Base-by-base conservation (phyloP, 352 stramenopile species). In the Phytophthora sansomeana region DNA sequence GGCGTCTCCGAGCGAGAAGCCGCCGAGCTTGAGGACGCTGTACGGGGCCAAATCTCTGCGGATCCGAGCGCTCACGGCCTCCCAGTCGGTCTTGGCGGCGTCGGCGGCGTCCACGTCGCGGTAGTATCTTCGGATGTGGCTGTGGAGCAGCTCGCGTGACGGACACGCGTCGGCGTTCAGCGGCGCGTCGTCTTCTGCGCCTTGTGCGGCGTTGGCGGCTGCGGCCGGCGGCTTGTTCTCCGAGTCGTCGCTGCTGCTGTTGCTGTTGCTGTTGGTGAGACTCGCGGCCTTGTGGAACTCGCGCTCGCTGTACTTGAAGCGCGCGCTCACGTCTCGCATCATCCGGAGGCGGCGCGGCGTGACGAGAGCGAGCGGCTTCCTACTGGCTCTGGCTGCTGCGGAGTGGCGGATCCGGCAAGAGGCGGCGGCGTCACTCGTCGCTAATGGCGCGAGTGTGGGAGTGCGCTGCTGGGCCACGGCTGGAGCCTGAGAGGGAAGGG, bases 301-400 rank as follows among this genome's bases (percentile, higher is more conserved):
- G 50, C 69, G 69, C 69, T 89, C 83, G 59, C 69, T 84, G 75
- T 91, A 91, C 71, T 91, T 91, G 65, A 89, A 91, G 54, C 83
- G 69, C 52, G 83, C 80, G 57, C 78, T 85, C 67, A 89, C 77
- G 66, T 86, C 78, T 68, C 78, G 74, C 78, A 86, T 86, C 78
- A 81, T 83, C 42, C 63, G 51, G 51, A 28, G 38, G 38, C 39
- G 48, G 33, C 42, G 38, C 39, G 48, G 33, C 42, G 46, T 44
- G 49, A 24, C 13, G 29, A 26, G 17, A 39, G 38, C 44, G 29
- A 54, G 35, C 58, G 39, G 6, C n/a, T 29, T 8, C 29, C 33
- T 24, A 46, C 28, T 19, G 39, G 28, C 30, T 32, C 14, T 24
- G 21, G 24, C 43, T 50, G 41, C 48, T 49, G 50, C 30, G 43